phyloP scores from a whole-genome alignment of 495 filamentous ascomycete species.

The Polyplosphaeria fusca region DNA sequence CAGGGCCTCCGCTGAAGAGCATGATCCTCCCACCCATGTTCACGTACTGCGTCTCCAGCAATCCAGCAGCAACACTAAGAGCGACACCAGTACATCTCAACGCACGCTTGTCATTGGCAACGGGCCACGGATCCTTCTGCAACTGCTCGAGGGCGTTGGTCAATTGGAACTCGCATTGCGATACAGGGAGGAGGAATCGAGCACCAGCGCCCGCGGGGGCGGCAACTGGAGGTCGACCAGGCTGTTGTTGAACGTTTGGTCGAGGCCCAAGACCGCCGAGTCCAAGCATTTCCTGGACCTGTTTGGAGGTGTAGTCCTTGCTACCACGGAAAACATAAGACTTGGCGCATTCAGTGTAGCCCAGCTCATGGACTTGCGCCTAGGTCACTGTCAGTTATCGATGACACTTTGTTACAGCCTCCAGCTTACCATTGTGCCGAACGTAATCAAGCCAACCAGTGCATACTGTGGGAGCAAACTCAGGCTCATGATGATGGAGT shows the following conservation, averaged over 20 bases:
- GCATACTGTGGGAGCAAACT: constrained; percentile 90
- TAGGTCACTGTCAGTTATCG: constrained; percentile 45
- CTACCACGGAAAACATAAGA: constrained; percentile 99
- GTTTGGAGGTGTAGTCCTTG: constrained; percentile 95
- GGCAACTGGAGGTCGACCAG: constrained; percentile 59
- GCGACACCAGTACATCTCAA: constrained; percentile 95
- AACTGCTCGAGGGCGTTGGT: constrained; percentile 95
- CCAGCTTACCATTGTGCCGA: constrained; percentile 81
- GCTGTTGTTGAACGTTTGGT: constrained; percentile 76
- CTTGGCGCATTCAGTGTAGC: constrained; percentile 96
- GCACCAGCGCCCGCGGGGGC: constrained; percentile 76
- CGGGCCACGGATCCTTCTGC: constrained; percentile 97
- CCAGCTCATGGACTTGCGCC: constrained; percentile 97
- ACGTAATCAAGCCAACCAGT: constrained; percentile 92
- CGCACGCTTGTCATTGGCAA: constrained; percentile 87
- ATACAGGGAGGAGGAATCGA: constrained; percentile 89
- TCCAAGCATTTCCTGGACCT: constrained; percentile 98
- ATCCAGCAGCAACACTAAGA: constrained; percentile 86
- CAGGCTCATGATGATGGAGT: constrained; percentile 95
- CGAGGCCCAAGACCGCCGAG: constrained; percentile 65
- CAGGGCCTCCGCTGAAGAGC: constrained; percentile 93
- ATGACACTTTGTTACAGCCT: not conserved
- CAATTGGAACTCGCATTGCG: constrained; percentile 96
- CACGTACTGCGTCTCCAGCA: constrained; percentile 92
- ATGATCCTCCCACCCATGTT: constrained; percentile 95